A percentile compares a stretch with the other conserved stretches of the same genome.
phyloP scores from a whole-genome alignment of 768 basidiomycete genomes.

The Amanita inopinata region DNA sequence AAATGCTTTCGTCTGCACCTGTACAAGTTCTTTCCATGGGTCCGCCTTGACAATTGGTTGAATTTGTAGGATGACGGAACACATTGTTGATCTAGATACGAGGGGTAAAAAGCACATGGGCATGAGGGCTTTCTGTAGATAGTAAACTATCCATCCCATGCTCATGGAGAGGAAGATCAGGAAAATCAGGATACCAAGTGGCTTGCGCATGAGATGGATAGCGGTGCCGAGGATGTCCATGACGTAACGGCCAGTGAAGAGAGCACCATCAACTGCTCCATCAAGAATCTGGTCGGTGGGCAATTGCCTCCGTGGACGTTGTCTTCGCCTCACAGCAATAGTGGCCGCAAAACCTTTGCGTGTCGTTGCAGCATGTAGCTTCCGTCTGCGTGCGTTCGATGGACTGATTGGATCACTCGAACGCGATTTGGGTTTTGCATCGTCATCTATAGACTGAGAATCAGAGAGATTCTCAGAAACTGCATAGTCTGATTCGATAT shows the following conservation, averaged over 20 bases:
- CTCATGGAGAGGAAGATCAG: slow-evolving; percentile 40
- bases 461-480: not conserved
- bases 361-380: slow-evolving; percentile 3
- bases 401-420: not conserved
- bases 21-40: slow-evolving; percentile 44
- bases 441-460: not conserved
- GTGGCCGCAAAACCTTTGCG: slow-evolving; percentile 5
- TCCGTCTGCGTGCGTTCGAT: slow-evolving; percentile 7
- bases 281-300: slow-evolving; percentile 19
- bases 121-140: slow-evolving; percentile 36
- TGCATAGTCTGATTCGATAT: slow-evolving; percentile 12
- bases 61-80: slow-evolving; percentile 19
- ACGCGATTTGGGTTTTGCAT: slow-evolving; percentile 1
- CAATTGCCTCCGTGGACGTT: slow-evolving; percentile 11
- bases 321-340: slow-evolving; percentile 5
- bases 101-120: slow-evolving; percentile 59
- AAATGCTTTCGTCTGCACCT: slow-evolving; percentile 52
- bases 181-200: slow-evolving; percentile 44
- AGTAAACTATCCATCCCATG: slow-evolving; percentile 28
- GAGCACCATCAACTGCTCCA: slow-evolving; percentile 21
- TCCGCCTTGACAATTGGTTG: slow-evolving; percentile 5
- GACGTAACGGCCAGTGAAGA: slow-evolving; percentile 28
- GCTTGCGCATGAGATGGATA: slow-evolving; percentile 40
- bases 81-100: slow-evolving; percentile 38
- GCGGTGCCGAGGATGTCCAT: slow-evolving; percentile 39